These are phyloP conservation scores for Amaranthus cruentus DNA, from an alignment of 148 eudicot species.

Conservation along the genomic window DNA sequence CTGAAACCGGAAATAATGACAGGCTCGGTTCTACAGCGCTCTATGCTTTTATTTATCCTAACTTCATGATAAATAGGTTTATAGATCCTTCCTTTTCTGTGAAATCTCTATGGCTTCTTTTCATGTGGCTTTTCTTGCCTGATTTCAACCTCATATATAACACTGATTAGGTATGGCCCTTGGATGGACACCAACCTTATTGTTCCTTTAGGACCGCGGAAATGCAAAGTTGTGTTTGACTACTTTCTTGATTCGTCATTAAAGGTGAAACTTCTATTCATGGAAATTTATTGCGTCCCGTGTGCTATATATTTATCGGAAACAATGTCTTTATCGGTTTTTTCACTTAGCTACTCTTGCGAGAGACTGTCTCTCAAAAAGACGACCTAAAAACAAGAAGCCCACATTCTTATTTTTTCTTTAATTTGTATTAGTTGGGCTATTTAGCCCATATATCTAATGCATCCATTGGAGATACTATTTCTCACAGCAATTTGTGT, in stretches of 20 bases:
- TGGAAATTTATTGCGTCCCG: background rate
- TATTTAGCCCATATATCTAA: too few species aligned
- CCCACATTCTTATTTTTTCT: too few species aligned
- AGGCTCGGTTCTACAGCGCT: slow-evolving; percentile 74
- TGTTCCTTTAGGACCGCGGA: slow-evolving; percentile 76
- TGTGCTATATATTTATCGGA: too few species aligned
- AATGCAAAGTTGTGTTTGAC: slow-evolving; percentile 90
- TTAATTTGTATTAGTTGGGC: too few species aligned
- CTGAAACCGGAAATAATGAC: slow-evolving; percentile 37
- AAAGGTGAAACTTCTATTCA: slow-evolving; percentile 38
- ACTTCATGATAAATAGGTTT: slow-evolving; percentile 91
- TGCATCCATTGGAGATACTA: too few species aligned
- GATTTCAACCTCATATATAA: background rate
- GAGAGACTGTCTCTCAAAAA: too few species aligned
- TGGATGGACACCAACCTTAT: slow-evolving; percentile 99
- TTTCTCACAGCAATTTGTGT: too few species aligned
- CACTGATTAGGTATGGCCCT: slow-evolving; percentile 69
- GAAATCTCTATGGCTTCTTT: background rate
- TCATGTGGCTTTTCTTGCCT: slow-evolving; percentile 4
- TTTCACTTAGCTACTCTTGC: too few species aligned
- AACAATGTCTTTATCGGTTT: too few species aligned
- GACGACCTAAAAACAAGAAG: too few species aligned
- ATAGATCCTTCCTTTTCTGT: background rate
- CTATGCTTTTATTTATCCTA: slow-evolving; percentile 88
- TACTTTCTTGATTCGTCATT: slow-evolving; percentile 78